These are phyloP conservation scores for Smallanthus sonchifolius DNA, from an alignment of 129 eudicot genomes.

Conservation along the genomic window DNA sequence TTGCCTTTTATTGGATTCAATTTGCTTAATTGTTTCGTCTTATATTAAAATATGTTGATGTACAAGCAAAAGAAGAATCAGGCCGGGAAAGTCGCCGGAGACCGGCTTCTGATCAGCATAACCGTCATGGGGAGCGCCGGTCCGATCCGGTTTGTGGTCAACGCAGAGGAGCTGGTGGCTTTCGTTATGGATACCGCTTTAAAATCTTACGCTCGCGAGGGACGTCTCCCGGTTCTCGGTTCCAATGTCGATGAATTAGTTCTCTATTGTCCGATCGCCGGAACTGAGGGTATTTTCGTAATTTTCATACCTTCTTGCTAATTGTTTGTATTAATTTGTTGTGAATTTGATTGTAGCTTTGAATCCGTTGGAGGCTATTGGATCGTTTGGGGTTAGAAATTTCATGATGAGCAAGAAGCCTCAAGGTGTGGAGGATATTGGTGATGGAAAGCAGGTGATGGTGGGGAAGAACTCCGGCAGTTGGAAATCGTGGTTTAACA, in stretches of 20 bases:
- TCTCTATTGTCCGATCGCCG: slow-evolving; percentile 63
- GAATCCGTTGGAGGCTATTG: slow-evolving; percentile 72
- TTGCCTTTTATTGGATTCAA: not conserved
- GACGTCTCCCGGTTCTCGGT: slow-evolving; percentile 74
- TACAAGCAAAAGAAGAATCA: slow-evolving; percentile 73
- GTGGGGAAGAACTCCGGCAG: slow-evolving; percentile 45
- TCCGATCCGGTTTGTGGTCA: slow-evolving; percentile 76
- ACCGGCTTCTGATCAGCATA: slow-evolving; percentile 58
- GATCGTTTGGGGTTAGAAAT: slow-evolving; percentile 71
- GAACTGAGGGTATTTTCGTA: slow-evolving; percentile 73
- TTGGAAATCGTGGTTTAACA: slow-evolving; percentile 71
- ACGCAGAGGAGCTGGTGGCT: slow-evolving; percentile 69
- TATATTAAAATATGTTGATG: slow-evolving; percentile 46
- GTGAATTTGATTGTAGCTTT: slow-evolving; percentile 43
- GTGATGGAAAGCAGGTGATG: slow-evolving; percentile 29
- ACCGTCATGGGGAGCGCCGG: slow-evolving; percentile 84
- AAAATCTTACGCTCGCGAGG: slow-evolving; percentile 81
- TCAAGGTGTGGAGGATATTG: slow-evolving; percentile 27
- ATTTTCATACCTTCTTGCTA: too few species aligned
- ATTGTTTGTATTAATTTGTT: too few species aligned
- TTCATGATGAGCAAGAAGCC: slow-evolving; percentile 91
- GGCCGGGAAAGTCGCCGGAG: slow-evolving; percentile 34
- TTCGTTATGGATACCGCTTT: slow-evolving; percentile 67
- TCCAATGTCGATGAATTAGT: slow-evolving; percentile 59
- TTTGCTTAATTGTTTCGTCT: slow-evolving; percentile 6